Evolutionary conservation across 1,139 yeast genomes (phyloP).

Genomic region (Yamadazyma siamensis): DNA sequence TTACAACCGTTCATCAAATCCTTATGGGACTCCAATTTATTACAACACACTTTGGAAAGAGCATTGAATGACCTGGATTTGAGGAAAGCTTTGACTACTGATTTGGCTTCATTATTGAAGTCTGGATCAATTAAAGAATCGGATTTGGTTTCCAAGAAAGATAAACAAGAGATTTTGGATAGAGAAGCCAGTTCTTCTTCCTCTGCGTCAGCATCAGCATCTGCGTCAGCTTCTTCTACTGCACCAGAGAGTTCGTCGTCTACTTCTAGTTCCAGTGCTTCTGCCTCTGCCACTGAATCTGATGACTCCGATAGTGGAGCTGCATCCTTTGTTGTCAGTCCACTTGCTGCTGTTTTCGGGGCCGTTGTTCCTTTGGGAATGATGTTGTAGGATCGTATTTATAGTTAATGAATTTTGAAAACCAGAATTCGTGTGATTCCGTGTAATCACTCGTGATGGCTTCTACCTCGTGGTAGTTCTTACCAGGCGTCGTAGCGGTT

Average conservation of each 20-base stretch:
- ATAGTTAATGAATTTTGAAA: too few species aligned
- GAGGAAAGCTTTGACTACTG: conserved; percentile 20
- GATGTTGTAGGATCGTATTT: conserved; percentile 4
- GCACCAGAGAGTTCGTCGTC: conserved; percentile 3
- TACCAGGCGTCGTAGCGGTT: too few species aligned
- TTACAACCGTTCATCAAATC: conserved; percentile 22
- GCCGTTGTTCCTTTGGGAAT: conserved; percentile 8
- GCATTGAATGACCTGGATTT: conserved; percentile 26
- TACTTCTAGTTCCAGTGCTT: conserved; percentile 3
- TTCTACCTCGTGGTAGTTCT: too few species aligned
- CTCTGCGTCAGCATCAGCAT: conserved; percentile 8
- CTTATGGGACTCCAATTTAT: conserved; percentile 24
- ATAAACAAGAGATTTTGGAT: conserved; percentile 9
- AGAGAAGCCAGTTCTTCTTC: conserved; percentile 7
- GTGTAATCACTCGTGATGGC: too few species aligned
- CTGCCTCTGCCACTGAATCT: conserved; percentile 8
- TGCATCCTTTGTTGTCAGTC: conserved; percentile 1
- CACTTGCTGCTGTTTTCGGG: conserved; percentile 2
- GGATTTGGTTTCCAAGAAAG: conserved; percentile 16
- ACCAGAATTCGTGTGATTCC: too few species aligned
- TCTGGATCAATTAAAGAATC: conserved; percentile 12
- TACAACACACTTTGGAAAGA: conserved; percentile 21
- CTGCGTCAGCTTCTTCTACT: conserved; percentile 6
- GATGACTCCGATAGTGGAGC: conserved; percentile 12
- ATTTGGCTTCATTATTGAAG: conserved; percentile 18